Evolutionary conservation across 2,329 filamentous ascomycete genomes (phyloP).

Genomic region (Rhinocladiella mackenziei): DNA sequence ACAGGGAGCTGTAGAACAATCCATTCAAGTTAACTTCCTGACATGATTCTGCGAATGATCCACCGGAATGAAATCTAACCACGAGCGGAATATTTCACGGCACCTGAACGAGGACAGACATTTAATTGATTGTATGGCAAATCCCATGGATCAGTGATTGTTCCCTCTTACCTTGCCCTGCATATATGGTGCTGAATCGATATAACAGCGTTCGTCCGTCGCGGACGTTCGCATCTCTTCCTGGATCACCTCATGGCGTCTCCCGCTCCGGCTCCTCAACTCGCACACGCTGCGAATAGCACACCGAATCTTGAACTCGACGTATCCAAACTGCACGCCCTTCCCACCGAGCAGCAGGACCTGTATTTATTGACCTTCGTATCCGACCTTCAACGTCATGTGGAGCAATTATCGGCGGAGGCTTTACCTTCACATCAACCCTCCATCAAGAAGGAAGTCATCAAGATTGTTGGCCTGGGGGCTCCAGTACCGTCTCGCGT

Average conservation of each 20-base stretch:
- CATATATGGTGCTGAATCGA: conserved; percentile 13
- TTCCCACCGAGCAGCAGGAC: conserved; percentile 92
- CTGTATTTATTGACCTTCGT: conserved; percentile 88
- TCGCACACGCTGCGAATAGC: conserved; percentile 19
- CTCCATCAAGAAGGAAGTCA: conserved; percentile 87
- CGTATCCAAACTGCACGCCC: conserved; percentile 77
- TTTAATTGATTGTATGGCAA: not conserved
- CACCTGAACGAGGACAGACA: conserved; percentile 6
- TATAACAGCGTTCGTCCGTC: conserved; percentile 16
- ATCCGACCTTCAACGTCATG: conserved; percentile 75
- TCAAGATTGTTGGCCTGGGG: conserved; percentile 81
- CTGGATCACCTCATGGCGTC: conserved; percentile 13
- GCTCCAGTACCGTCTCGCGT: conserved; percentile 81
- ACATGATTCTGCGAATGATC: too few species aligned
- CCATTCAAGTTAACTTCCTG: too few species aligned
- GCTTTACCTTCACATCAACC: conserved; percentile 85
- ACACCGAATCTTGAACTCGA: conserved; percentile 63
- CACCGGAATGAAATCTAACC: too few species aligned
- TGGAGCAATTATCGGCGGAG: conserved; percentile 67
- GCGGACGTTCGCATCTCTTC: conserved; percentile 16
- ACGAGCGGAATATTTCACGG: not conserved
- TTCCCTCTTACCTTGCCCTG: not conserved
- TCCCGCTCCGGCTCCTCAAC: conserved; percentile 10
- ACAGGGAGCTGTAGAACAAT: not conserved
- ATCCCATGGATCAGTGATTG: not conserved